Conservation (phyloP, 2,329 filamentous ascomycete species). For the Monosporascus ibericus region DNA sequence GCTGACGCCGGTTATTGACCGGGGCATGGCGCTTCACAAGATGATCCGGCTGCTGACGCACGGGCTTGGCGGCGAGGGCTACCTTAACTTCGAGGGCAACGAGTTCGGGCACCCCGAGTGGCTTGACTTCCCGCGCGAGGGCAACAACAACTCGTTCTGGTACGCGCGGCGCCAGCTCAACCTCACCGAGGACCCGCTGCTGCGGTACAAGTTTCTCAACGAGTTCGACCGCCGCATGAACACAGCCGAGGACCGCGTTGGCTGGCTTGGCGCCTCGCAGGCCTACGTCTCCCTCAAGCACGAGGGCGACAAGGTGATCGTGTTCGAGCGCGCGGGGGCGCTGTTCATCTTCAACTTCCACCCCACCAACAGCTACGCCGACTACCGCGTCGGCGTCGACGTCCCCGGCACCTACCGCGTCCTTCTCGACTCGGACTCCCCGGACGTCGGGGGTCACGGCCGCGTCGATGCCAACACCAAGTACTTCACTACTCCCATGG, state of each 20-base stretch:
- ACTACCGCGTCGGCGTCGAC: conserved; percentile 89
- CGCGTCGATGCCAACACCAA: conserved; percentile 73
- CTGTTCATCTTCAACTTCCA: conserved; percentile 98
- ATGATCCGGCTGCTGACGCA: conserved; percentile 95
- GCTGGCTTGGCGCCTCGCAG: conserved; percentile 81
- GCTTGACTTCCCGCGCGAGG: conserved; percentile 94
- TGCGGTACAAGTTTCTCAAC: conserved; percentile 88
- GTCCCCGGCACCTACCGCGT: conserved; percentile 78
- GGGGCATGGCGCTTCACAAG: conserved; percentile 91
- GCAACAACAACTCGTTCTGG: conserved; percentile 90
- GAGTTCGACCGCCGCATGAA: conserved; percentile 94
- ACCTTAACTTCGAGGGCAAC: conserved; percentile 97
- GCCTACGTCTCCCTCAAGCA: conserved; percentile 93
- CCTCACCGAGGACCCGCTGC: conserved; percentile 74
- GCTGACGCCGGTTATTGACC: conserved; percentile 82
- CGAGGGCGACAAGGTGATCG: conserved; percentile 87
- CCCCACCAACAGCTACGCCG: conserved; percentile 73
- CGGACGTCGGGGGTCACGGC: conserved; percentile 71
- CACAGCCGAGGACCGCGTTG: conserved; percentile 76
- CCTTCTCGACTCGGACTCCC: conserved; percentile 74
- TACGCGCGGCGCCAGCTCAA: conserved; percentile 93
- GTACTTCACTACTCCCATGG: conserved; percentile 87
- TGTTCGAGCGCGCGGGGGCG: conserved; percentile 86
- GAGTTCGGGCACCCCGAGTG: conserved; percentile 98
- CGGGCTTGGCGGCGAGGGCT: conserved; percentile 86